Evolutionary conservation across 192 early-diverging fungal species (phyloP), one percentile per base, ranked within the genome.

Genomic region (Kappamyces sp.): DNA sequence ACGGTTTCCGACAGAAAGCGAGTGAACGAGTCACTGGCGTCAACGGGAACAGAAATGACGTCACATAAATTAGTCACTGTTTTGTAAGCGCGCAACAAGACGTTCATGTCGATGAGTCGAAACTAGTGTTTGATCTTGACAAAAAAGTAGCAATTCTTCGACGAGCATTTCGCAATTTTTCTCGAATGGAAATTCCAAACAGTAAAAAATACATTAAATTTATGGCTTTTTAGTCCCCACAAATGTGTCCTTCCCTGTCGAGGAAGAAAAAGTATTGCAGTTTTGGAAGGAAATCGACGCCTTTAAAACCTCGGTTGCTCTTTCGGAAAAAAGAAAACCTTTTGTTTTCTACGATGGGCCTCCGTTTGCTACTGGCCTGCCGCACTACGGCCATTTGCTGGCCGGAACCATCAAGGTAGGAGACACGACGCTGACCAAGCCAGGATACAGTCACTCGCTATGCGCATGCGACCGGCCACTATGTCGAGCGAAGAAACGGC

Each of bases 271-370:
- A 74, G 82, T 96, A 42, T 82, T 95, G 43, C 72, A 76, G 57
- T 96, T 92, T 60, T 99, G 96, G 96, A 86, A 85, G 66, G 91
- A 96, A 69, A 96, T 99, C 67, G 91, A 99, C 65, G 96, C 96
- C 30, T 97, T 96, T 72, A 76, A 87, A 57, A 89, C 84, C 0
- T 93, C 91, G 2, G 71, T 94, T 54, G 87, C 93, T 72, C 82
- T 94, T 5, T 91, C 91, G 39, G 86, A 94, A 67, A 91, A 88
- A 45, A 83, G 87, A 59, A 80, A 86, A 63, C 78, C 83, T 11
- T 99, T 87, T 59, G 79, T 89, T 33, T 99, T 99, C 79, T 99
- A 91, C 74, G 96, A 99, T 68, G 96, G 96, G 33, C 96, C 96
- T 47, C 96, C 96, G 43, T 99, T 99, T 67, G 94, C 94, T 52